A percentile compares a stretch with the other conserved stretches of the same genome.
phyloP scores from a whole-genome alignment of 2,329 filamentous ascomycete genomes.

The Hypoxylon sp. region DNA sequence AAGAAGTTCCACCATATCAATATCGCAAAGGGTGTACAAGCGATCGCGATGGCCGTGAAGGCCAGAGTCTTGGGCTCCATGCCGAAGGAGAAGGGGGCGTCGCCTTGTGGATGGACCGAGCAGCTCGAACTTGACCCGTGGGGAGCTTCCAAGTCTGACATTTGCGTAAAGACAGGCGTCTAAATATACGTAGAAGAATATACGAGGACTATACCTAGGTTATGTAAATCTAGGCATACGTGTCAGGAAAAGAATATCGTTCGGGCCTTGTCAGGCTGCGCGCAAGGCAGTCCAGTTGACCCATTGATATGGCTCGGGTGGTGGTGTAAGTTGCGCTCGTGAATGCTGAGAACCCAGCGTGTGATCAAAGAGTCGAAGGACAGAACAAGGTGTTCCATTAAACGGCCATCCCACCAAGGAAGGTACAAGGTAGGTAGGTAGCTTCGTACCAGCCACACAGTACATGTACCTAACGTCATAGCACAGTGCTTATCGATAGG shows the following conservation, averaged over 20 bases:
- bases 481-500: slow-evolving; percentile 14
- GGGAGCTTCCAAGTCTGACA: slow-evolving; percentile 15
- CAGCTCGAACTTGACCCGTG: slow-evolving; percentile 16
- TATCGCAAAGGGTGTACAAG: slow-evolving; percentile 50
- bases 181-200: slow-evolving; percentile 17
- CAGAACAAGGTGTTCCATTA: slow-evolving; percentile 32
- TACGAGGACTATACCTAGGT: slow-evolving; percentile 12
- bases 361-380: slow-evolving; percentile 27
- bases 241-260: slow-evolving; percentile 38
- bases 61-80: slow-evolving; percentile 50
- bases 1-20: slow-evolving; percentile 53
- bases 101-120: slow-evolving; percentile 18
- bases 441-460: not conserved
- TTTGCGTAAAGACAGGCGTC: slow-evolving; percentile 33
- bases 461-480: not conserved
- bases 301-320: slow-evolving; percentile 44
- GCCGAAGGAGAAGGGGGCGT: slow-evolving; percentile 36
- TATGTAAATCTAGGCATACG: slow-evolving; percentile 30
- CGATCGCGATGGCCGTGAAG: slow-evolving; percentile 50
- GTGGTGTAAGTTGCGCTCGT: slow-evolving; percentile 22
- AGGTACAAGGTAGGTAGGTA: not conserved
- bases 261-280: slow-evolving; percentile 44
- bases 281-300: slow-evolving; percentile 44
- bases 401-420: slow-evolving; percentile 16
- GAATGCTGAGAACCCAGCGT: slow-evolving; percentile 28